Base-by-base conservation (phyloP, 352 stramenopile genomes). In the Globisporangium abappressorium region DNA sequence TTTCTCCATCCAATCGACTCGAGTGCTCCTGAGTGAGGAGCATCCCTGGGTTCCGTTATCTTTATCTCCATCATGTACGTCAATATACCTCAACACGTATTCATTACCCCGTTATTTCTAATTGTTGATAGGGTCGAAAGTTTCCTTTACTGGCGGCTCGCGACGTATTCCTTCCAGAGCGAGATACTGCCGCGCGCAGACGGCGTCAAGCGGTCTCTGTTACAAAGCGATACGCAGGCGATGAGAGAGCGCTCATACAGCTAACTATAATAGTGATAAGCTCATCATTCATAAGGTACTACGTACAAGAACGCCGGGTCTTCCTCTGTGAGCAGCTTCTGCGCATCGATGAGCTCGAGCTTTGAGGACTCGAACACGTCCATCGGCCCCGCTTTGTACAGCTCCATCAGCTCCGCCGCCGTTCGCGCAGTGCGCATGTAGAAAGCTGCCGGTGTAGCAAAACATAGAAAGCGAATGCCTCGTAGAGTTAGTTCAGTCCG, bases 301-400 rank as follows among this genome's bases (percentile, higher is more conserved):
- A 61, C 77, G 51, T 76, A 89, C 79, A 84, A 51, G 51, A 62
- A 57, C 2, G 68, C 67, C 6, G 63, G 34, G 11, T 67, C 57
- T 15, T 69, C 58, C 2, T 63, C 49, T 6, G 18, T 56, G n/a
- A 90, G 71, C 53, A 90, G 66, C 11, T 54, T 65, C 12, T 77
- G 57, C 0, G 69, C 57, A 28, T 81, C 70, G 33, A 91, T 65
- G 28, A 91, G 70, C 18, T 81, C 67, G 12, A 93, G 65, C 54
- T 79, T 72, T 14, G 81, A 77, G 14, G 85, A 91, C 62, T 91
- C 82, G 38, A 88, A 91, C 68, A 79, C 69, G 57, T 91, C 82
- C 15, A 62, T 34, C 6, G 82, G 82, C 7, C 82, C 82, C 0
- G 63, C 75, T 0, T 47, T 66, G 41, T 91, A 91, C 38, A 87